Percentiles rank a stretch among this genome's conserved stretches.
Conservation (phyloP, 345 rosid species). For the Lumnitzera littorea region DNA sequence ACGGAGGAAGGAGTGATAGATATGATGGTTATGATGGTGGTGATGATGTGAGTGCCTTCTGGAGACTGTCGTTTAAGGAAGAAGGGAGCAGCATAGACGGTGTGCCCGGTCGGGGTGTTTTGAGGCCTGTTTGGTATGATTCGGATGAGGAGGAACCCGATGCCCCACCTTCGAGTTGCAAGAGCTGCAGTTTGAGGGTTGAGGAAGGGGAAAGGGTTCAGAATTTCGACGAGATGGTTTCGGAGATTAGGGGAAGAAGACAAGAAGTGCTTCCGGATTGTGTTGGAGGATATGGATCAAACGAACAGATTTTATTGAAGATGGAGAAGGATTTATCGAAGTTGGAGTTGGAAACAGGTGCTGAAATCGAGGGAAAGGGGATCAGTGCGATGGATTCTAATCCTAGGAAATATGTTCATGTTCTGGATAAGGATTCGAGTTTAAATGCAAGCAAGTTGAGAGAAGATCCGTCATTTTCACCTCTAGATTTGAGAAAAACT, state of each 20-base stretch:
- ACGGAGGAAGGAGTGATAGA: too few relatives aligned
- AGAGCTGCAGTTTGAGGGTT: constrained; percentile 23
- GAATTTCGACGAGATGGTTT: constrained; percentile 38
- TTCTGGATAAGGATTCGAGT: too few relatives aligned
- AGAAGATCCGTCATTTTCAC: constrained; percentile 15
- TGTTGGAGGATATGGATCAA: constrained; percentile 24
- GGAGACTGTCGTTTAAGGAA: constrained; percentile 48
- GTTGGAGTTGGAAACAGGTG: neutral
- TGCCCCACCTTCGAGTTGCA: constrained; percentile 17
- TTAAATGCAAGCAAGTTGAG: neutral
- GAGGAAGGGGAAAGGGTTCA: constrained; percentile 22
- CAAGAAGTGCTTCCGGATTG: constrained; percentile 19
- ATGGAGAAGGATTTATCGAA: constrained; percentile 12
- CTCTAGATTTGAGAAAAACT: constrained; percentile 40
- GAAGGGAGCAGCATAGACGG: constrained; percentile 19
- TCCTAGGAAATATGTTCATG: constrained; percentile 3
- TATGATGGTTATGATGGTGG: constrained; percentile 23
- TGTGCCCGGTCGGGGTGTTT: constrained; percentile 3
- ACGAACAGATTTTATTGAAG: constrained; percentile 13
- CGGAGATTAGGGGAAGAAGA: constrained; percentile 30
- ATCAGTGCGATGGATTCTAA: constrained; percentile 1
- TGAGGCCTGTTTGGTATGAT: constrained; percentile 20
- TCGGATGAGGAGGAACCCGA: constrained; percentile 21
- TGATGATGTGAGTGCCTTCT: constrained; percentile 41
- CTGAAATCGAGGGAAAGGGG: neutral